These are phyloP conservation scores for Mariannaea sp. DNA, from an alignment of 2,329 filamentous ascomycete species.

Conservation along the genomic window DNA sequence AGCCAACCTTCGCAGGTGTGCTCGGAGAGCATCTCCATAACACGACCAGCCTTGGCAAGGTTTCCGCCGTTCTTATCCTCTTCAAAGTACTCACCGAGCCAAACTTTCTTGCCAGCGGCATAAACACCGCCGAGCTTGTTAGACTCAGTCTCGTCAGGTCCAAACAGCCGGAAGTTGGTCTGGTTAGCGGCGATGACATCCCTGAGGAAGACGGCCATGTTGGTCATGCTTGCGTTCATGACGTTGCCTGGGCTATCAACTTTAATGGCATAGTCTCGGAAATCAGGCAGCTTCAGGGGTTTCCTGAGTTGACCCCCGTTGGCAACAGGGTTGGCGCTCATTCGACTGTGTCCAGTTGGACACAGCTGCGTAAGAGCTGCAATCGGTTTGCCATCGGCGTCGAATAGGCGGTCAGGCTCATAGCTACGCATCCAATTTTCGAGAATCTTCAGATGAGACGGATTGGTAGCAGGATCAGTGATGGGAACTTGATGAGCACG, in stretches of 20 bases:
- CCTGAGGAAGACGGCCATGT: conserved; percentile 69
- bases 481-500: conserved; percentile 79
- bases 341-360: conserved; percentile 68
- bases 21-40: conserved; percentile 86
- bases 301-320: conserved; percentile 72
- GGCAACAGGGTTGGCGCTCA: conserved; percentile 77
- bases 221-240: conserved; percentile 67
- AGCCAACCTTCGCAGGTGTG: conserved; percentile 82
- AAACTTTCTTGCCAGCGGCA: conserved; percentile 76
- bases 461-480: conserved; percentile 68
- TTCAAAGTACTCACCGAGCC: conserved; percentile 78
- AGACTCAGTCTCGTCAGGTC: conserved; percentile 80
- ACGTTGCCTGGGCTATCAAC: conserved; percentile 65
- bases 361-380: conserved; percentile 67
- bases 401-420: conserved; percentile 73
- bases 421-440: conserved; percentile 81
- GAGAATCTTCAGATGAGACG: conserved; percentile 67
- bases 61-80: conserved; percentile 78
- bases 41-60: conserved; percentile 67
- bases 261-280: conserved; percentile 67
- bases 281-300: conserved; percentile 71
- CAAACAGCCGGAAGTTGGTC: conserved; percentile 74
- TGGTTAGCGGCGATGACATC: conserved; percentile 70
- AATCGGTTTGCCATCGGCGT: conserved; percentile 65
- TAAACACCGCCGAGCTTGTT: conserved; percentile 78